These are phyloP conservation scores for Berkeleyomyces rouxiae DNA, from an alignment of 2,329 filamentous ascomycete genomes.

Conservation along the genomic window DNA sequence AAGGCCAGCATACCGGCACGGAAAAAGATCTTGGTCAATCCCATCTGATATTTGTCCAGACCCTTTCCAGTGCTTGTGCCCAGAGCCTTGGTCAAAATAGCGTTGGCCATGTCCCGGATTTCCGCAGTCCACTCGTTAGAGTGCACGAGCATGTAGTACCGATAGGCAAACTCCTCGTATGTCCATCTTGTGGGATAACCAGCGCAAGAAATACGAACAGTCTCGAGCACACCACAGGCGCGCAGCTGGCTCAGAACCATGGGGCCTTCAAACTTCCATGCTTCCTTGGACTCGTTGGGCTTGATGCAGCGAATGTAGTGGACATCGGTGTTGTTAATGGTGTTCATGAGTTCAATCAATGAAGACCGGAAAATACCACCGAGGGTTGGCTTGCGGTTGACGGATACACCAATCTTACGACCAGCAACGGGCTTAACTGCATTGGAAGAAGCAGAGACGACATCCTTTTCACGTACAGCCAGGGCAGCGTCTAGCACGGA, in stretches of 20 bases:
- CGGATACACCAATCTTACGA: slow-evolving; percentile 76
- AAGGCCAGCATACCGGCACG: slow-evolving; percentile 97
- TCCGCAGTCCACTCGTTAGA: slow-evolving; percentile 84
- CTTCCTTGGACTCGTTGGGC: slow-evolving; percentile 88
- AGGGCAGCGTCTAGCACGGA: slow-evolving; percentile 75
- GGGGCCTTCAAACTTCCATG: slow-evolving; percentile 96
- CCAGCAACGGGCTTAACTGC: slow-evolving; percentile 68
- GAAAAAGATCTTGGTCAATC: slow-evolving; percentile 98
- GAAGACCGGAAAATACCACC: slow-evolving; percentile 98
- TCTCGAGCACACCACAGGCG: slow-evolving; percentile 97
- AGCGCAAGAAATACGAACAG: slow-evolving; percentile 90
- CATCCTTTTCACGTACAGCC: slow-evolving; percentile 77
- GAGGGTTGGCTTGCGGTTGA: slow-evolving; percentile 89
- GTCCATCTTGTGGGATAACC: slow-evolving; percentile 98
- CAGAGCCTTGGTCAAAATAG: slow-evolving; percentile 75
- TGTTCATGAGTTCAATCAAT: slow-evolving; percentile 92
- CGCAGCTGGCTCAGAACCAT: slow-evolving; percentile 96
- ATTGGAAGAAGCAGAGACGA: slow-evolving; percentile 43
- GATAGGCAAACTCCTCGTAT: slow-evolving; percentile 91
- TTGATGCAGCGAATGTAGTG: slow-evolving; percentile 99
- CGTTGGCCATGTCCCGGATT: slow-evolving; percentile 84
- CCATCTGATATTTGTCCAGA: slow-evolving; percentile 89
- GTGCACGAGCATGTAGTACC: slow-evolving; percentile 95
- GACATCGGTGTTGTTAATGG: slow-evolving; percentile 94
- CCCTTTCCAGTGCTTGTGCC: slow-evolving; percentile 59